These are phyloP conservation scores for Scedosporium aurantiacum DNA, from an alignment of 2,329 filamentous ascomycete genomes.

Conservation along the genomic window DNA sequence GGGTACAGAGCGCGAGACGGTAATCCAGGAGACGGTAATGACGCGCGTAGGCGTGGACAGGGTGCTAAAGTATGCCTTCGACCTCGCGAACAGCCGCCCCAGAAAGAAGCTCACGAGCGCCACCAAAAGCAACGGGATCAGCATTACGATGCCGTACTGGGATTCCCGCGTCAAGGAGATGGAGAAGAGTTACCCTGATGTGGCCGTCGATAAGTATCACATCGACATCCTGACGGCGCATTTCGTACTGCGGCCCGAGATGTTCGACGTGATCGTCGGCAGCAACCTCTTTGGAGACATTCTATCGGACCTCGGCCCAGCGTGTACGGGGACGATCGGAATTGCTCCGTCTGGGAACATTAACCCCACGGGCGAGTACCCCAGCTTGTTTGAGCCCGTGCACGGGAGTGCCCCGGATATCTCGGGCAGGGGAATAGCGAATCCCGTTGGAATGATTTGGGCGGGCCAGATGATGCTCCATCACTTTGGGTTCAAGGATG, in stretches of 20 bases:
- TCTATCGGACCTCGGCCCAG: conserved; percentile 59
- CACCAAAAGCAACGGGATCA: conserved; percentile 56
- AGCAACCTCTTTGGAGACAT: conserved; percentile 57
- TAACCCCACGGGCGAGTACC: conserved; percentile 41
- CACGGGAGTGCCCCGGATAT: conserved; percentile 67
- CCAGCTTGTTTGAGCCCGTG: conserved; percentile 54
- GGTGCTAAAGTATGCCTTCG: conserved; percentile 53
- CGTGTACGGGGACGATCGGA: conserved; percentile 59
- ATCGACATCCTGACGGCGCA: conserved; percentile 56
- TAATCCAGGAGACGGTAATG: conserved; percentile 54
- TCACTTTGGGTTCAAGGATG: conserved; percentile 15
- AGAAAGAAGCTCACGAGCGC: conserved; percentile 53
- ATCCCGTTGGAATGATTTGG: conserved; percentile 64
- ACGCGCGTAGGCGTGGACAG: conserved; percentile 49
- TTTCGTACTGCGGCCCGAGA: conserved; percentile 49
- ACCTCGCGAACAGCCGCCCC: conserved; percentile 45
- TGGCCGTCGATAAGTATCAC: conserved; percentile 52
- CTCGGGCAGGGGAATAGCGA: conserved; percentile 60
- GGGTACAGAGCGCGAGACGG: conserved; percentile 46
- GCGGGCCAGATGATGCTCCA: conserved; percentile 51
- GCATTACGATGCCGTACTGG: conserved; percentile 60
- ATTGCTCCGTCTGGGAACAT: conserved; percentile 62
- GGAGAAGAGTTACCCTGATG: conserved; percentile 44
- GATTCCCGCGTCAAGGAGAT: conserved; percentile 48
- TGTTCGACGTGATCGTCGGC: conserved; percentile 52